Conservation (phyloP, 208 protist species). For the Wallacemonas sp. region DNA sequence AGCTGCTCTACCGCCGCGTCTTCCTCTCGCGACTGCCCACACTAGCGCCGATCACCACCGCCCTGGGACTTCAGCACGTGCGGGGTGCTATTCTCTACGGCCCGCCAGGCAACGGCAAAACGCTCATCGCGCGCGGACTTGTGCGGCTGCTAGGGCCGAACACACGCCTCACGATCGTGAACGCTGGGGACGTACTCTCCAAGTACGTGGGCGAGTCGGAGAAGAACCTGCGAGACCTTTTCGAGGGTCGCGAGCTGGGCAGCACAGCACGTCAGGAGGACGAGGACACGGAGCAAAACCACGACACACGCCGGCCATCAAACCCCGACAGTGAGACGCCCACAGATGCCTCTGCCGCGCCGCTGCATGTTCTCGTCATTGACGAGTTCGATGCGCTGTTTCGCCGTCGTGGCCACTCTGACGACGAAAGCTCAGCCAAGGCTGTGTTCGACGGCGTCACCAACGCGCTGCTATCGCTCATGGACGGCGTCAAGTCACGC, state of each 20-base stretch:
- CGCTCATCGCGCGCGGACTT: slow-evolving; percentile 99
- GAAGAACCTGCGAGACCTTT: slow-evolving; percentile 98
- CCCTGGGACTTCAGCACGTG: slow-evolving; percentile 96
- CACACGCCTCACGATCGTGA: slow-evolving; percentile 86
- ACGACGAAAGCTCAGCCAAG: slow-evolving; percentile 93
- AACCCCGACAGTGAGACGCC: neutral
- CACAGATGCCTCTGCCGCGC: neutral
- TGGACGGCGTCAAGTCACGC: slow-evolving; percentile 87
- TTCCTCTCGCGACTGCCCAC: slow-evolving; percentile 97
- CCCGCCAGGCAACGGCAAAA: slow-evolving; percentile 99
- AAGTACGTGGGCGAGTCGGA: slow-evolving; percentile 99
- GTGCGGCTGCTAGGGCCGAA: slow-evolving; percentile 94
- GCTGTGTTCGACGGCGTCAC: slow-evolving; percentile 98
- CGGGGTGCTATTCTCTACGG: slow-evolving; percentile 98
- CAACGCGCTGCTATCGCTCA: slow-evolving; percentile 96
- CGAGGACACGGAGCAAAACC: slow-evolving; percentile 16
- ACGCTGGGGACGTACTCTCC: slow-evolving; percentile 97
- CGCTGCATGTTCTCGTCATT: slow-evolving; percentile 99
- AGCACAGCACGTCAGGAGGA: slow-evolving; percentile 20
- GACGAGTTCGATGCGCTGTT: slow-evolving; percentile 99
- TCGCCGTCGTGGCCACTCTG: slow-evolving; percentile 82
- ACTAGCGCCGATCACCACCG: slow-evolving; percentile 46
- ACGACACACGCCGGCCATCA: neutral
- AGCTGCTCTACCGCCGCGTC: slow-evolving; percentile 97
- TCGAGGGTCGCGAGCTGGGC: slow-evolving; percentile 94